phyloP scores from a whole-genome alignment of 2,329 filamentous ascomycete species.

The Tolypocladium sp. region DNA sequence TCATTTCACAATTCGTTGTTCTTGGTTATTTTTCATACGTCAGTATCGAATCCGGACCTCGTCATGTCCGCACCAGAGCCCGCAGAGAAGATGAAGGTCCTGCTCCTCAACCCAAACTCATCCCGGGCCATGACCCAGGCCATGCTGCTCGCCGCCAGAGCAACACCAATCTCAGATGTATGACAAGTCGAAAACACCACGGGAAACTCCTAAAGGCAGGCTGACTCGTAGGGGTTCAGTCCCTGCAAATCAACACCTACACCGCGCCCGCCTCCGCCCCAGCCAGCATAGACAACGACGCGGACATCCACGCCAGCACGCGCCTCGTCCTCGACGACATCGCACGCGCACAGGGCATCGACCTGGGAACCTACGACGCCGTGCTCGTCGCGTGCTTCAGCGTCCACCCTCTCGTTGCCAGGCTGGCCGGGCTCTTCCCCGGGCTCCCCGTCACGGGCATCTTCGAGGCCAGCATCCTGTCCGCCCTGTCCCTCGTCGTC shows the following conservation, averaged over 20 bases:
- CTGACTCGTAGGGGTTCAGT: conserved; percentile 18
- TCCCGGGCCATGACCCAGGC: conserved; percentile 62
- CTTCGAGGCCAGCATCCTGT: conserved; percentile 72
- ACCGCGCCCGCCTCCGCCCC: conserved; percentile 56
- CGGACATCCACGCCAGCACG: conserved; percentile 57
- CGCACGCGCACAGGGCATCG: conserved; percentile 17
- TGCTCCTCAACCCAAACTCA: conserved; percentile 76
- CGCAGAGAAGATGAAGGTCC: conserved; percentile 28
- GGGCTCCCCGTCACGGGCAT: conserved; percentile 49
- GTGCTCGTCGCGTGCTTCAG: conserved; percentile 86
- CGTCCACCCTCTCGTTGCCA: conserved; percentile 64
- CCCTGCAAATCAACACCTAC: conserved; percentile 48
- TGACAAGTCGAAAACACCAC: neutral
- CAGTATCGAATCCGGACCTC: neutral
- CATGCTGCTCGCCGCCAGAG: conserved; percentile 28
- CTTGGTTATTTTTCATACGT: neutral
- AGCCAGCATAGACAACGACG: conserved; percentile 67
- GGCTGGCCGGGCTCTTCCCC: conserved; percentile 31
- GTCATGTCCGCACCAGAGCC: neutral
- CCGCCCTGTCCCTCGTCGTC: conserved; percentile 44
- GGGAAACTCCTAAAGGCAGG: neutral
- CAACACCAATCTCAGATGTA: conserved; percentile 17
- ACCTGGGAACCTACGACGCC: conserved; percentile 51
- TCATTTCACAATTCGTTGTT: neutral
- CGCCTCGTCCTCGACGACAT: conserved; percentile 51